phyloP scores from a whole-genome alignment of 148 eudicot species.

The Spergularia bocconei region DNA sequence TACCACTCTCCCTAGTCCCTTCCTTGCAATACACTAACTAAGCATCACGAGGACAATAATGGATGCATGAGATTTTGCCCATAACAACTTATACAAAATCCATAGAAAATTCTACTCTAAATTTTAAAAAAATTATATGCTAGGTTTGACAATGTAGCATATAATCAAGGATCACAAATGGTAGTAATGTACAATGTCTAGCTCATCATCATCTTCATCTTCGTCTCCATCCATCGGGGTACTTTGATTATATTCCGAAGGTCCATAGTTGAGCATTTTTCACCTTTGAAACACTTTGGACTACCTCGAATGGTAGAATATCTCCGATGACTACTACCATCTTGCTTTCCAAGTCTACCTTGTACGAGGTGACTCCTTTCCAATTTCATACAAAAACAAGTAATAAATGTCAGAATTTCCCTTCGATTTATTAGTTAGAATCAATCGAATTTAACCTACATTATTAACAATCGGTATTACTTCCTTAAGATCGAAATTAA shows the following conservation, averaged over 20 bases:
- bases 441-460: too few species aligned
- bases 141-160: background rate
- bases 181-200: conserved; percentile 22
- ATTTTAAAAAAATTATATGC: background rate
- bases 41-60: conserved; percentile 5
- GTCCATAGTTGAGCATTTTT: conserved; percentile 77
- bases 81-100: conserved; percentile 13
- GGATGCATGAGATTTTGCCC: background rate
- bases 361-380: conserved; percentile 77
- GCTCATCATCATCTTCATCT: background rate
- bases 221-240: too few species aligned
- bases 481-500: too few species aligned
- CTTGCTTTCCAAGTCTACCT: conserved; percentile 81
- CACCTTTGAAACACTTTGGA: conserved; percentile 77
- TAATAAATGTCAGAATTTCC: background rate
- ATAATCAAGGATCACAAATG: background rate
- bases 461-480: too few species aligned
- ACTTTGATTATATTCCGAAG: conserved; percentile 20
- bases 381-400: background rate
- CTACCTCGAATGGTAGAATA: conserved; percentile 71
- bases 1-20: background rate
- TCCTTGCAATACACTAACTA: conserved; percentile 15
- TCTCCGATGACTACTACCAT: conserved; percentile 92
- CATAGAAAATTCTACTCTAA: background rate
- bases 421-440: too few species aligned